These are phyloP conservation scores for Aspergillus eucalypticola DNA, from an alignment of 2,329 filamentous ascomycete genomes.

Conservation along the genomic window DNA sequence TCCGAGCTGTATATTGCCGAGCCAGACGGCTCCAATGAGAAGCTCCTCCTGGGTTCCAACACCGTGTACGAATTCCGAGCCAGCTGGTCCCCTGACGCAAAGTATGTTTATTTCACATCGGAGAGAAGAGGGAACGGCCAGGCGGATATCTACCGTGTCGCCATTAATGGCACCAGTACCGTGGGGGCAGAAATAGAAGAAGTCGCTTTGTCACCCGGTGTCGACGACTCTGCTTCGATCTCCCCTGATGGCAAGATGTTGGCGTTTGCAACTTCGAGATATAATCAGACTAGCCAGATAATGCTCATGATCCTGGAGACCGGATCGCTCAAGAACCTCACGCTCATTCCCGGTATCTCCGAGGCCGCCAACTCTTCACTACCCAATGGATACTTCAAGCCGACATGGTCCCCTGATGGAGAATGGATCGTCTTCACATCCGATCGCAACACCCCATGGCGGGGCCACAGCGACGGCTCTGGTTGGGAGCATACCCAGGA, in stretches of 20 bases:
- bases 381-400: conserved; percentile 43
- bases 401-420: conserved; percentile 46
- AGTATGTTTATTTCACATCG: conserved; percentile 45
- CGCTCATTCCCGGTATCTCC: conserved; percentile 29
- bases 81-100: conserved; percentile 40
- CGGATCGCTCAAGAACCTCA: conserved; percentile 37
- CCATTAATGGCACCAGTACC: conserved; percentile 34
- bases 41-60: conserved; percentile 31
- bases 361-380: conserved; percentile 18
- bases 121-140: conserved; percentile 45
- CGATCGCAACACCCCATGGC: conserved; percentile 46
- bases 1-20: conserved; percentile 38
- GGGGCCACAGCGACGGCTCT: conserved; percentile 40
- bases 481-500: conserved; percentile 47
- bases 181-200: conserved; percentile 19
- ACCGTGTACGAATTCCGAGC: conserved; percentile 44
- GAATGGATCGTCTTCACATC: conserved; percentile 46
- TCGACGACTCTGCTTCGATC: conserved; percentile 41
- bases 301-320: conserved; percentile 43
- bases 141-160: conserved; percentile 44
- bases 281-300: conserved; percentile 39
- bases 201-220: conserved; percentile 31
- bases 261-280: conserved; percentile 42
- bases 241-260: conserved; percentile 42
- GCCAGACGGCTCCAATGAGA: conserved; percentile 43